Evolutionary conservation across 129 eudicot species (phyloP), one percentile per base, ranked within the genome.

Genomic region (carrot (Daucus carota)): DNA sequence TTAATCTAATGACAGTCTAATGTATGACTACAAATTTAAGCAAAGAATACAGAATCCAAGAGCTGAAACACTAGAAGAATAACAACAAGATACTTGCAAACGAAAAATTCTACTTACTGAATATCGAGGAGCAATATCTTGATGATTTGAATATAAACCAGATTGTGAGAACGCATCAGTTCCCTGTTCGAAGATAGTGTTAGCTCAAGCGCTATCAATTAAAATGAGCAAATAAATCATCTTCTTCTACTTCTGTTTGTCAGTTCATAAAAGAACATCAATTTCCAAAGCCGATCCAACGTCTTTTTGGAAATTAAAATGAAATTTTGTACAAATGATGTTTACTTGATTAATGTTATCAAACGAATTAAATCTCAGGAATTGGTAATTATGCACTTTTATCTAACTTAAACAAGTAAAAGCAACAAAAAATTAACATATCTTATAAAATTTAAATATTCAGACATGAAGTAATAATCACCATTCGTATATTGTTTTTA

Each of bases 81-180:
- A n/a, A 20, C 17, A 29, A 20, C 34, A 16, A n/a, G 16, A 60
- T 15, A 72, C 45, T n/a, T 28, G 62, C 43, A 26, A 33, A 7
- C 28, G 26, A 1, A 52, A 70, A 20, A 36, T 41, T 20, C 3
- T 50, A 74, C 98, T 92, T 69, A 92, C 98, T 33, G 98, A 90
- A 81, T 92, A 92, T 72, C 98, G 93, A 66, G 98, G 98, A 63
- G 98, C 98, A 57, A 92, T 92, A 82, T 93, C 98, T 86, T 93
- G 98, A 87, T 93, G 98, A 82, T 93, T 93, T 75, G 98, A 93
- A 81, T 93, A 93, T 68, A 93, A 85, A 3, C 98, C 98, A 13
- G 98, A 93, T 77, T 93, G 96, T 63, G 98, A 93, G 87, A 93
- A 93, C 68, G 98, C 98, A 80, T 93, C 98, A 84, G 95, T 84